Evolutionary conservation across 768 basidiomycete genomes (phyloP).

Genomic region (Russula compacta): DNA sequence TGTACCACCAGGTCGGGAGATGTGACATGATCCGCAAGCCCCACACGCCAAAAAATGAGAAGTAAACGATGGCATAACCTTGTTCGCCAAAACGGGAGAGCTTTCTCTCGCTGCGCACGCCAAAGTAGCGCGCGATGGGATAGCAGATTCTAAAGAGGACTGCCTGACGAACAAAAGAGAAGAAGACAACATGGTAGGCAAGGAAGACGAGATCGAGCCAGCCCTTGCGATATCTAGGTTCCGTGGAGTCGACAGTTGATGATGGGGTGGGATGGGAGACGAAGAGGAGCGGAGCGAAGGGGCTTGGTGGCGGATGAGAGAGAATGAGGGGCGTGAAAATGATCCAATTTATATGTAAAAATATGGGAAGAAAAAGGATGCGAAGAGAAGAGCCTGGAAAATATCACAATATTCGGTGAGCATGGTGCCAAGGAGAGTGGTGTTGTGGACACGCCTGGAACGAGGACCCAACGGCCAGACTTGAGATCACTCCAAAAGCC

Average conservation of each 20-base stretch:
- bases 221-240: constrained; percentile 62
- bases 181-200: constrained; percentile 77
- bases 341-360: constrained; percentile 61
- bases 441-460: constrained; percentile 46
- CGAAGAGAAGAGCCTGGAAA: constrained; percentile 53
- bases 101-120: constrained; percentile 58
- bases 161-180: constrained; percentile 77
- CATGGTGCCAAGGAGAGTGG: neutral
- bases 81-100: constrained; percentile 87
- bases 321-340: constrained; percentile 40
- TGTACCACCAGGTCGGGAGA: constrained; percentile 80
- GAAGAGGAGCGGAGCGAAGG: constrained; percentile 62
- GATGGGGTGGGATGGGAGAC: constrained; percentile 52
- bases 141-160: constrained; percentile 54
- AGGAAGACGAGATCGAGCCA: constrained; percentile 73
- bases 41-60: constrained; percentile 55
- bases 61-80: constrained; percentile 80
- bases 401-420: neutral
- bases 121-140: constrained; percentile 61
- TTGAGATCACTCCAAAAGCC: constrained; percentile 46
- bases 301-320: constrained; percentile 46
- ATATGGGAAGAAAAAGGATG: constrained; percentile 49
- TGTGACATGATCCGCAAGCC: constrained; percentile 76
- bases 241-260: constrained; percentile 34
- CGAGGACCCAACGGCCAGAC: constrained; percentile 59